Base-by-base conservation (phyloP, 2,329 filamentous ascomycete genomes). In the Proliferodiscus dingleyae region DNA sequence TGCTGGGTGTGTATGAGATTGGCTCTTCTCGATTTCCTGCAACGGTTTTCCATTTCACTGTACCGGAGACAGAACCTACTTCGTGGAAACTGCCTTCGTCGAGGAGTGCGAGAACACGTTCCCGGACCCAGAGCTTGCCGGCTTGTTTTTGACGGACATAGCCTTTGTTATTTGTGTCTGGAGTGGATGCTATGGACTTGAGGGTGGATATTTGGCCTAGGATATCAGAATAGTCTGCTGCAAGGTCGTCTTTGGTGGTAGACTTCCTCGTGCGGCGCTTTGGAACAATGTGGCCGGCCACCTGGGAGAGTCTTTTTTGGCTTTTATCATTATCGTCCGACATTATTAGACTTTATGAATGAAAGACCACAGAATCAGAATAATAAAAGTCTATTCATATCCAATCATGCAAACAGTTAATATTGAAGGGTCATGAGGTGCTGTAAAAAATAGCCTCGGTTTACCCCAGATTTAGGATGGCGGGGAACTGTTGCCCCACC, bases 101-200 rank as follows among this genome's bases (percentile, higher is more conserved):
- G 9, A 83, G 67, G n/a, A 84, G 66, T 24, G 72, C 66, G 4
- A 76, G 68, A 15, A 83, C 74, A 2, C 80, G 68, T 55, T 83
- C 79, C 18, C 79, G 72, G 0, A 83, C 79, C 78, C 79, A 83
- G 15, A 83, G 68, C 60, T 84, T 84, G 2, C 80, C 80, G 3
- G 77, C 72, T 61, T 78, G 69, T 52, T 80, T 81, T 58, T 84
- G 80, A 4, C 77, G 72, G n/a, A 77, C 62, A 51, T 83, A 83
- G 19, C 80, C 80, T 50, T 73, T 67, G 45, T 74, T 74, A 6
- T 64, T 71, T 0, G 68, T 60, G 41, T 80, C 68, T 2, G 80
- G 78, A 1, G 72, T 81, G 18, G 68, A 64, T 9, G 80, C 78
- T 29, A 80, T 73, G 5, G 61, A 66, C 13, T 68, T 68, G 1